phyloP scores from a whole-genome alignment of 352 stramenopile genomes.

The Globisporangium abappressorium region DNA sequence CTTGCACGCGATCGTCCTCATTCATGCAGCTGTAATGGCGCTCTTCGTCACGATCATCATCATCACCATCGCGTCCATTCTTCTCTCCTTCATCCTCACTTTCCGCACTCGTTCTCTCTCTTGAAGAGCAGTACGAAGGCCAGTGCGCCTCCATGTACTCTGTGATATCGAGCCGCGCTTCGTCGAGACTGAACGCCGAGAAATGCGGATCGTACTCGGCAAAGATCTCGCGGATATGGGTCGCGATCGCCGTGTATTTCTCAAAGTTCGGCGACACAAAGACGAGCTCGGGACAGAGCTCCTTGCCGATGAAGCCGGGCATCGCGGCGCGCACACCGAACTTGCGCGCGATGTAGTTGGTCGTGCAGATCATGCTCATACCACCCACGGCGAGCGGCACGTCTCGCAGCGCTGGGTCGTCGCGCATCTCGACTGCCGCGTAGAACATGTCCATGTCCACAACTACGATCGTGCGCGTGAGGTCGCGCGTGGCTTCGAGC shows the following conservation, averaged over 20 bases:
- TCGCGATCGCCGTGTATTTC: conserved; percentile 87
- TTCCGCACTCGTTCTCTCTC: neutral
- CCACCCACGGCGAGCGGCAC: conserved; percentile 92
- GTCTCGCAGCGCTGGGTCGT: conserved; percentile 83
- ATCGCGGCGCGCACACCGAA: conserved; percentile 95
- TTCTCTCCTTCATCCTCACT: neutral
- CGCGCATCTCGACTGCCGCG: conserved; percentile 94
- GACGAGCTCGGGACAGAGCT: conserved; percentile 92
- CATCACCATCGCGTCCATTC: conserved; percentile 2
- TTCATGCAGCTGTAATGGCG: neutral
- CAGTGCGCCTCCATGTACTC: conserved; percentile 78
- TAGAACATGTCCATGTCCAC: conserved; percentile 99
- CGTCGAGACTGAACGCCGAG: conserved; percentile 90
- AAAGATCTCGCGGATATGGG: conserved; percentile 83
- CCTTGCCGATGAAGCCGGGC: conserved; percentile 95
- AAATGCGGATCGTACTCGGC: conserved; percentile 93
- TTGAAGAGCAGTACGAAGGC: conserved; percentile 32
- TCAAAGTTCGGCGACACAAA: conserved; percentile 90
- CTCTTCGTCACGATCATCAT: conserved; percentile 12
- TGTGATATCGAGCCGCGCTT: conserved; percentile 94
- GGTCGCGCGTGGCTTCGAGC: conserved; percentile 52
- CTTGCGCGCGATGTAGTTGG: conserved; percentile 94
- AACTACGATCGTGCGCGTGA: conserved; percentile 83
- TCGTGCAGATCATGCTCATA: conserved; percentile 93
- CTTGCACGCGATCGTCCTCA: conserved; percentile 24